These are phyloP conservation scores for Yarrowia hollandica DNA, from an alignment of 805 yeast genomes.

Conservation along the genomic window DNA sequence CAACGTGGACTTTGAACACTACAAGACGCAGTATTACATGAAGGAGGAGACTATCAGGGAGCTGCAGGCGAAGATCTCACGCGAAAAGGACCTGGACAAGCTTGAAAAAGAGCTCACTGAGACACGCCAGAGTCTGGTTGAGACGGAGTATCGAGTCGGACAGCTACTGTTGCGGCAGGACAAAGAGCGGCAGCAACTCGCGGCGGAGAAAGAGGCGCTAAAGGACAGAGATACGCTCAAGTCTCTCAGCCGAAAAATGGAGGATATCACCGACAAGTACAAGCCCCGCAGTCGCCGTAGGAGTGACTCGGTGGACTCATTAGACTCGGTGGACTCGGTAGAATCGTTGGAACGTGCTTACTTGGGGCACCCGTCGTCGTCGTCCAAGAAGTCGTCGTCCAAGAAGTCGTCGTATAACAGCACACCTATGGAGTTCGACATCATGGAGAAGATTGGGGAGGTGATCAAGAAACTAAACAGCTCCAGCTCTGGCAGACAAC, in stretches of 20 bases:
- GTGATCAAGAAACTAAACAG: too few relatives aligned
- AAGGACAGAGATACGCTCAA: neutral
- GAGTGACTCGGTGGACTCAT: too few relatives aligned
- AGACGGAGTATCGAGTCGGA: constrained; percentile 6
- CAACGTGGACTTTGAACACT: neutral
- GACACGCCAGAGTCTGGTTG: neutral
- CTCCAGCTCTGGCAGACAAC: too few relatives aligned
- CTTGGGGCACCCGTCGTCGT: too few relatives aligned
- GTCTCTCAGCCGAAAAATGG: too few relatives aligned
- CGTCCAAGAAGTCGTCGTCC: too few relatives aligned
- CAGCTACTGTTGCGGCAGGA: constrained; percentile 19
- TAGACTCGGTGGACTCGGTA: too few relatives aligned
- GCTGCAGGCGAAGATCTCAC: neutral
- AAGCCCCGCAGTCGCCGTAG: too few relatives aligned
- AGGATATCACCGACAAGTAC: too few relatives aligned
- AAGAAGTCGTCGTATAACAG: too few relatives aligned
- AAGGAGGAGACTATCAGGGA: neutral
- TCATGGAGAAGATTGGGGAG: neutral
- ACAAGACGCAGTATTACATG: constrained; percentile 1
- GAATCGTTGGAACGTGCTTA: too few relatives aligned
- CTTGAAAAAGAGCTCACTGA: neutral
- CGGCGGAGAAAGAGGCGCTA: neutral
- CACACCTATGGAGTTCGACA: too few relatives aligned
- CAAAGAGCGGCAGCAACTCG: neutral
- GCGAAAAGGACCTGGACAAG: neutral